A percentile compares a stretch with the other conserved stretches of the same genome.
Evolutionary conservation across 441 rosid genomes (phyloP).

Genomic region (Monsonia emarginata): DNA sequence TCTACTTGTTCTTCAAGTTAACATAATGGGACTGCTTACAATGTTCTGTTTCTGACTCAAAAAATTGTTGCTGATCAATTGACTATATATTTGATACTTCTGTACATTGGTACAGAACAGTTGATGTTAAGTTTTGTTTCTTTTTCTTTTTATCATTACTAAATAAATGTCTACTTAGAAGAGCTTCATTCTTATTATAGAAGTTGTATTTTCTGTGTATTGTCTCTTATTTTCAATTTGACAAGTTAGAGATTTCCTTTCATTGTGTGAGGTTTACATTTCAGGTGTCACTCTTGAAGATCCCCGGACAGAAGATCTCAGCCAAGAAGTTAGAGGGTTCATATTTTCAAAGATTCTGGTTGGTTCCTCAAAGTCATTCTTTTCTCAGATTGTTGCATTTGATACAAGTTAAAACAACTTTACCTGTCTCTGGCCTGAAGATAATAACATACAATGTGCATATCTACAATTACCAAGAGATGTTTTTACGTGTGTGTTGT

Average conservation of each 20-base stretch:
- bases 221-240: slow-evolving; percentile 1
- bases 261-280: slow-evolving; percentile 26
- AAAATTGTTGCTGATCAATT: neutral
- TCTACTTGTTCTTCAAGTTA: neutral
- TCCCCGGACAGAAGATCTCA: slow-evolving; percentile 96
- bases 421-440: neutral
- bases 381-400: slow-evolving; percentile 9
- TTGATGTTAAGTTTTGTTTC: no score
- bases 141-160: neutral
- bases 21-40: neutral
- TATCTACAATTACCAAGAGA: neutral
- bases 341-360: slow-evolving; percentile 94
- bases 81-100: neutral
- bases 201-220: neutral
- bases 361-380: slow-evolving; percentile 20
- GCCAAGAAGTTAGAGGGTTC: slow-evolving; percentile 98
- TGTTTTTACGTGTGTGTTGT: no score
- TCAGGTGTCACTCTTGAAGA: slow-evolving; percentile 96
- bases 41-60: neutral
- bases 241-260: slow-evolving; percentile 6
- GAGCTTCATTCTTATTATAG: neutral
- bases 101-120: neutral
- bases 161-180: neutral
- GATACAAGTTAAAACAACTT: neutral
- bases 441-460: neutral